Evolutionary conservation across 306 rosid genomes (phyloP), one percentile per base, ranked within the genome.

Genomic region (Prosopis cineraria): DNA sequence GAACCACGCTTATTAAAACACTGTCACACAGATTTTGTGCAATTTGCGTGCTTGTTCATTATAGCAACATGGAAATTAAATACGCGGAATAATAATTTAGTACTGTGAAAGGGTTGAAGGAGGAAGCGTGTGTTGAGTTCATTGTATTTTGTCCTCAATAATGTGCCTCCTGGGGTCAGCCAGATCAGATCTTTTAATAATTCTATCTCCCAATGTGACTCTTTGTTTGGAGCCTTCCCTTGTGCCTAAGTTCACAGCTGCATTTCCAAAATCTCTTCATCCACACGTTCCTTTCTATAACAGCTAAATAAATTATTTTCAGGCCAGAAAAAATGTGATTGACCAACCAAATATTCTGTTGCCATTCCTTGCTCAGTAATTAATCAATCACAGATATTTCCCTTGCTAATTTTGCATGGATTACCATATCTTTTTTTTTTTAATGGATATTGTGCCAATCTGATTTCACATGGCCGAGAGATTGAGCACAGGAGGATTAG

Each of bases 11-110:
- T 30, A 39, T 12, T 79, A 5, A 3, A 44, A 4, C 0, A 4
- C 7, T 78, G 82, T 45, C 70, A 44, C 58, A 12, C 66, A 33
- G 79, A 75, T 63, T 63, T 34, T 63, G 39, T 33, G 30, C 76
- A 79, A 19, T 25, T 78, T 50, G 48, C 33, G 56, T 13, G 41
- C 44, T 69, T 25, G 11, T 60, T 13, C 67, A 14, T 12, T 20
- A 20, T 10, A 37, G n/a, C 27, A 20, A 39, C 13, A 66, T 11
- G 14, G 7, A 13, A 39, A n/a, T 39, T 66, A 3, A 36, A 66
- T 7, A 3, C 3, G 24, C 34, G 3, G 17, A 16, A 64, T 33
- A 34, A 64, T 34, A 33, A 64, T 17, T 64, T 8, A 40, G 22
- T 34, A 5, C 22, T 66, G 71, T 20, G 48, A n/a, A 20, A 37